Evolutionary conservation across 257 asterid genomes (phyloP).

Genomic region (Avicennia marina): DNA sequence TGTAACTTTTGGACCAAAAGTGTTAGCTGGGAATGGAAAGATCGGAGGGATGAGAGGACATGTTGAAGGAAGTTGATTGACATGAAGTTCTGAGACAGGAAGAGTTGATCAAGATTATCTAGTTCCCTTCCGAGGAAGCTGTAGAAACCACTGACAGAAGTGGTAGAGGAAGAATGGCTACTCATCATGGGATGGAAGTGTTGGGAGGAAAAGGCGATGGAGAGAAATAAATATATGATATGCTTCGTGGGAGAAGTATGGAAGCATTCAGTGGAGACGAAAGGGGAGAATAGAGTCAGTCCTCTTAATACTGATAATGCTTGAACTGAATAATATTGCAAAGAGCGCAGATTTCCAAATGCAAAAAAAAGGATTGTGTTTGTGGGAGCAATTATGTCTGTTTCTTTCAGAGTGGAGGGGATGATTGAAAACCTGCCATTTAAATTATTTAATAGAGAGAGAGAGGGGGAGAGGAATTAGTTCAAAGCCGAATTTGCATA

Average conservation of each 20-base stretch:
- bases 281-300: neutral
- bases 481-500: neutral
- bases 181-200: conserved; percentile 43
- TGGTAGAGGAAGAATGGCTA: conserved; percentile 50
- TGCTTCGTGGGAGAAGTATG: neutral
- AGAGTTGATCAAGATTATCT: conserved; percentile 51
- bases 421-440: conserved; percentile 75
- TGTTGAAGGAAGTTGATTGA: conserved; percentile 53
- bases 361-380: conserved; percentile 38
- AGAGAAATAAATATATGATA: neutral
- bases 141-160: conserved; percentile 57
- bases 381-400: conserved; percentile 76
- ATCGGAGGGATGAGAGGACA: conserved; percentile 52
- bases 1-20: conserved; percentile 45
- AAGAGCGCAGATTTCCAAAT: conserved; percentile 38
- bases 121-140: conserved; percentile 48
- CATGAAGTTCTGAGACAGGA: conserved; percentile 51
- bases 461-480: conserved; percentile 16
- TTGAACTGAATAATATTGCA: neutral
- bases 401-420: conserved; percentile 60
- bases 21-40: conserved; percentile 57
- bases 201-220: neutral
- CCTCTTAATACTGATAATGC: neutral
- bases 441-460: conserved; percentile 26
- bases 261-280: neutral